phyloP scores from a whole-genome alignment of 306 rosid genomes.

The Cucurbita maxima region DNA sequence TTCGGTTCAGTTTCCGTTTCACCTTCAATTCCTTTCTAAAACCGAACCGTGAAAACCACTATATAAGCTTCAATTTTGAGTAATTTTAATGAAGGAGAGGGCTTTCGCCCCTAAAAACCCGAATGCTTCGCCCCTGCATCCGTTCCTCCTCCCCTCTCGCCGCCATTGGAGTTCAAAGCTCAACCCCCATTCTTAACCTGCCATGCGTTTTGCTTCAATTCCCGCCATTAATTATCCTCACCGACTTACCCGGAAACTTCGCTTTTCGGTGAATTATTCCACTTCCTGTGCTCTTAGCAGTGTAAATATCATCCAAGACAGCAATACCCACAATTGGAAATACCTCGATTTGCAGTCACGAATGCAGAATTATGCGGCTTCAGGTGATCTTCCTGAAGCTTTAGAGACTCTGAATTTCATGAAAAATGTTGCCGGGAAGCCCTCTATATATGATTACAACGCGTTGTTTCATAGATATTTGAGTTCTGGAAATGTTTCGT shows the following conservation, averaged over 20 bases:
- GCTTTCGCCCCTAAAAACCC: background rate
- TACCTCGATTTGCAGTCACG: conserved; percentile 15
- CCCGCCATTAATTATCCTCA: background rate
- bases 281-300: conserved; percentile 14
- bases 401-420: conserved; percentile 19
- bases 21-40: background rate
- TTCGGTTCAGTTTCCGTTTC: background rate
- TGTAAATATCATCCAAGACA: conserved; percentile 5
- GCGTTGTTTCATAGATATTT: conserved; percentile 21
- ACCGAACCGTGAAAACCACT: background rate
- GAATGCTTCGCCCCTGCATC: background rate
- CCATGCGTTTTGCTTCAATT: conserved; percentile 11
- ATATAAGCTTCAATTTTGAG: background rate
- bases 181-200: background rate
- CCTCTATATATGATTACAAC: conserved; percentile 28
- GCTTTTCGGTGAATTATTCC: conserved; percentile 10
- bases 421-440: conserved; percentile 20
- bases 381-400: conserved; percentile 20
- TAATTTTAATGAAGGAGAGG: background rate
- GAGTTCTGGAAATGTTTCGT: conserved; percentile 14
- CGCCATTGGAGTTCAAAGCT: background rate
- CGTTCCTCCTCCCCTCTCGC: background rate
- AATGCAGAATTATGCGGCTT: conserved; percentile 22
- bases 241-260: conserved; percentile 7
- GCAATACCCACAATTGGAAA: background rate